These are phyloP conservation scores for Fremontodendron californicum DNA, from an alignment of 345 rosid species.

Conservation along the genomic window DNA sequence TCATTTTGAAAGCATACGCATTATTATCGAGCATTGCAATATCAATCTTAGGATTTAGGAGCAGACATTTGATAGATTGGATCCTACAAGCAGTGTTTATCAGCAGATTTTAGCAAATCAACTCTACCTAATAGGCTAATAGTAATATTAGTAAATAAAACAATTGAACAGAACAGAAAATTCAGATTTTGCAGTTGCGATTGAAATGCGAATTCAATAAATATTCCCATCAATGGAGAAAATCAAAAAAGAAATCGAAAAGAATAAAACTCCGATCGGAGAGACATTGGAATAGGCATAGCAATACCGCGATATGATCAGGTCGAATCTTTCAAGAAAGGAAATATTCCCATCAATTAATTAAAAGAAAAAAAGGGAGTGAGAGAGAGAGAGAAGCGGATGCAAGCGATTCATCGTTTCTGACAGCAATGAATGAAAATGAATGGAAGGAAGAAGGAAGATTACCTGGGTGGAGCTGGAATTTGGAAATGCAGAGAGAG, in stretches of 20 bases:
- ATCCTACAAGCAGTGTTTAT: slow-evolving; percentile 4
- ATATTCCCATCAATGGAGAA: background rate
- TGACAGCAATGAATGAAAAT: background rate
- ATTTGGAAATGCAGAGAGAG: background rate
- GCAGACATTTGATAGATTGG: background rate
- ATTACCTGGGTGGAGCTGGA: background rate
- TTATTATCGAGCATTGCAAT: background rate
- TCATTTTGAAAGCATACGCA: background rate
- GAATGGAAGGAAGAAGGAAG: background rate
- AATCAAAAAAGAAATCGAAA: background rate
- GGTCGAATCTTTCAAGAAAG: background rate
- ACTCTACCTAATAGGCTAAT: background rate
- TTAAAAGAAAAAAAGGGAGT: background rate
- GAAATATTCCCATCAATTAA: background rate
- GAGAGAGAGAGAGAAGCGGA: background rate
- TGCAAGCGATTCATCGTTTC: background rate
- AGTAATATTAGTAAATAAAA: background rate
- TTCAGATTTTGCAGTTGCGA: background rate
- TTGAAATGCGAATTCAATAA: background rate
- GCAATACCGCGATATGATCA: background rate
- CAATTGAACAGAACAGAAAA: background rate
- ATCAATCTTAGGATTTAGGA: background rate
- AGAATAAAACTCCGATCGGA: background rate
- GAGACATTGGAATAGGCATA: background rate
- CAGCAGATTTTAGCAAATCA: slow-evolving; percentile 4